These are phyloP conservation scores for Agastache rugosa DNA, from an alignment of 257 asterid species.

Conservation along the genomic window DNA sequence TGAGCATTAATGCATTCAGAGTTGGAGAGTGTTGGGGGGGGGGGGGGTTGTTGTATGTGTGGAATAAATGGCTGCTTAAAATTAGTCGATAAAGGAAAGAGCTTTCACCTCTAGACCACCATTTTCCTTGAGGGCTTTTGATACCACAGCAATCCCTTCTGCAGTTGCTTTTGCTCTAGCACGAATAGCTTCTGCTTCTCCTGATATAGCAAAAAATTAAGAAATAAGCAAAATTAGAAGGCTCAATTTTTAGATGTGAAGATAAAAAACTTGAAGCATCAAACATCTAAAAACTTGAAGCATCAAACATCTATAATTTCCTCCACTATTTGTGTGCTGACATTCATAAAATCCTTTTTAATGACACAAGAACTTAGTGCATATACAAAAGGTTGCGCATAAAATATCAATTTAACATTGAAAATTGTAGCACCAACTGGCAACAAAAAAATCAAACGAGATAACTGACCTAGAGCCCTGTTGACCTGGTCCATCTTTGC, in stretches of 20 bases:
- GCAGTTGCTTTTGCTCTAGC: conserved; percentile 86
- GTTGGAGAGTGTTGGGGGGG: background rate
- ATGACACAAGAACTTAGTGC: background rate
- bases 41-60: no score
- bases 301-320: conserved; percentile 5
- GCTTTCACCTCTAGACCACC: conserved; percentile 85
- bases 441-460: background rate
- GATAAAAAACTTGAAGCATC: background rate
- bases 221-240: background rate
- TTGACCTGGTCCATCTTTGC: conserved; percentile 85
- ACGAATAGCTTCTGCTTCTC: conserved; percentile 94
- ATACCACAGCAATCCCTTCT: conserved; percentile 75
- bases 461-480: conserved; percentile 71
- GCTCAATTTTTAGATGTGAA: background rate
- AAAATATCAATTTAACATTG: conserved; percentile 20
- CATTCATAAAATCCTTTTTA: background rate
- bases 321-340: background rate
- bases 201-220: conserved; percentile 47
- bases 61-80: conserved; percentile 6
- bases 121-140: conserved; percentile 61
- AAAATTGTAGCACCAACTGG: background rate
- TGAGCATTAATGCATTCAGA: background rate
- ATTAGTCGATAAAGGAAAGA: conserved; percentile 16
- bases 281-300: conserved; percentile 20
- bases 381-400: background rate